phyloP scores from a whole-genome alignment of 805 yeast species.

The Isabelozyma pseudorhagii region DNA sequence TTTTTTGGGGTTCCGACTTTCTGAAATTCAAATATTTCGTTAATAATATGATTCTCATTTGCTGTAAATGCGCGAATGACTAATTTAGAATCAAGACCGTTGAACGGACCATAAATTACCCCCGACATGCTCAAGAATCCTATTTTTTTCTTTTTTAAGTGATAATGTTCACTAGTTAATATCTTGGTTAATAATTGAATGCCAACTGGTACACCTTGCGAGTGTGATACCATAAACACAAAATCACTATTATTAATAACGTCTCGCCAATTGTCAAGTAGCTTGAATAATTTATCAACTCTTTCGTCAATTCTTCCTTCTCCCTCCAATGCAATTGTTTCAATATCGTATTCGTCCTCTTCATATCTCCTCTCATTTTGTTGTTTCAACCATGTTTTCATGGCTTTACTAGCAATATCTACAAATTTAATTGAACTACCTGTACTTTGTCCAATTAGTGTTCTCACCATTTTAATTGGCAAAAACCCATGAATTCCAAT shows the following conservation, averaged over 20 bases:
- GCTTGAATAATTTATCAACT: conserved; percentile 17
- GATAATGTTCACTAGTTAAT: conserved; percentile 5
- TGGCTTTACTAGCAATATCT: conserved; percentile 24
- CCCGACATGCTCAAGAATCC: conserved; percentile 39
- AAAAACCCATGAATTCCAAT: conserved; percentile 38
- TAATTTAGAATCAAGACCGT: conserved; percentile 30
- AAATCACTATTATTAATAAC: conserved; percentile 27
- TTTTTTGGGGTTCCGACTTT: conserved; percentile 16
- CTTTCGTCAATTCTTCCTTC: conserved; percentile 32
- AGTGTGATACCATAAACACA: conserved; percentile 30
- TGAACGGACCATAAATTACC: conserved; percentile 26
- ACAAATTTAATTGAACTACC: conserved; percentile 31
- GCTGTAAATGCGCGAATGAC: conserved; percentile 35
- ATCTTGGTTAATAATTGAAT: conserved; percentile 23
- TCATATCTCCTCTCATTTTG: conserved; percentile 2
- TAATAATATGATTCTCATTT: conserved; percentile 33
- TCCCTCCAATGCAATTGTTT: conserved; percentile 40
- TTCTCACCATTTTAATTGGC: conserved; percentile 36
- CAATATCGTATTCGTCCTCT: conserved; percentile 17
- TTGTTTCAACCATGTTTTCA: conserved; percentile 23
- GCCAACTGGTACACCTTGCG: conserved; percentile 32
- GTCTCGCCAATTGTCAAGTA: conserved; percentile 33
- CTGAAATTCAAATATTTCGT: conserved; percentile 33
- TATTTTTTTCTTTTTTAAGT: conserved; percentile 13
- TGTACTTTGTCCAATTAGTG: conserved; percentile 33